Percentiles rank a stretch among this genome's conserved stretches.
Evolutionary conservation across 106 monocot species (phyloP).

Genomic region (Narthecium ossifragum): DNA sequence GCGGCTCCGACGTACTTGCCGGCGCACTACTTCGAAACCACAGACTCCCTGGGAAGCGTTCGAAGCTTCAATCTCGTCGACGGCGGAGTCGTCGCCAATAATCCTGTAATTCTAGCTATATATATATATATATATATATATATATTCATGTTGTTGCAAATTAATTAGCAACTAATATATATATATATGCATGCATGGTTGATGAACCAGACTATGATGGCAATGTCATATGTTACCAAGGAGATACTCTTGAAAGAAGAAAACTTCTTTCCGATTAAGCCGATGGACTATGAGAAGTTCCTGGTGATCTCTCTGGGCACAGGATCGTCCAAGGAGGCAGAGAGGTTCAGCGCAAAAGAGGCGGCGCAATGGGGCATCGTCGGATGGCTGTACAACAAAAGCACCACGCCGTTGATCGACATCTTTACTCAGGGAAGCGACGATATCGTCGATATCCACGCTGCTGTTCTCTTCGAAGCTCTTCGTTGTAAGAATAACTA

Average conservation of each 20-base stretch:
- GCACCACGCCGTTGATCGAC: constrained; percentile 30
- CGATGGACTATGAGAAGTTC: constrained; percentile 23
- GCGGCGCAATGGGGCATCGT: constrained; percentile 34
- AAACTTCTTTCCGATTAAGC: constrained; percentile 2
- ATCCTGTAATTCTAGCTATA: background rate
- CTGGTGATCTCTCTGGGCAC: constrained; percentile 34
- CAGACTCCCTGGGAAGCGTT: background rate
- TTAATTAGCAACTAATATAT: background rate
- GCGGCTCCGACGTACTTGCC: constrained; percentile 1
- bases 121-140: too few relatives aligned
- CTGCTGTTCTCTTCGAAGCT: constrained; percentile 28
- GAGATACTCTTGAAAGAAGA: constrained; percentile 9
- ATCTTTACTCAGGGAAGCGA: constrained; percentile 24
- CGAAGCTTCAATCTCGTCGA: background rate
- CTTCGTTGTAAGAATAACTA: constrained; percentile 22
- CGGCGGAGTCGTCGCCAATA: constrained; percentile 4
- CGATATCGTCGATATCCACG: constrained; percentile 50
- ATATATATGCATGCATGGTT: too few relatives aligned
- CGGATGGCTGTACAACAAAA: constrained; percentile 25
- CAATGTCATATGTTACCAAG: constrained; percentile 14
- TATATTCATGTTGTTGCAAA: background rate
- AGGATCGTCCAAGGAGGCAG: constrained; percentile 18
- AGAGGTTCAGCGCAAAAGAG: constrained; percentile 16
- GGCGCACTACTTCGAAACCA: background rate
- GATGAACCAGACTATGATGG: constrained; percentile 18